Conservation (phyloP, 768 basidiomycete genomes). For the Clavulina sp. region DNA sequence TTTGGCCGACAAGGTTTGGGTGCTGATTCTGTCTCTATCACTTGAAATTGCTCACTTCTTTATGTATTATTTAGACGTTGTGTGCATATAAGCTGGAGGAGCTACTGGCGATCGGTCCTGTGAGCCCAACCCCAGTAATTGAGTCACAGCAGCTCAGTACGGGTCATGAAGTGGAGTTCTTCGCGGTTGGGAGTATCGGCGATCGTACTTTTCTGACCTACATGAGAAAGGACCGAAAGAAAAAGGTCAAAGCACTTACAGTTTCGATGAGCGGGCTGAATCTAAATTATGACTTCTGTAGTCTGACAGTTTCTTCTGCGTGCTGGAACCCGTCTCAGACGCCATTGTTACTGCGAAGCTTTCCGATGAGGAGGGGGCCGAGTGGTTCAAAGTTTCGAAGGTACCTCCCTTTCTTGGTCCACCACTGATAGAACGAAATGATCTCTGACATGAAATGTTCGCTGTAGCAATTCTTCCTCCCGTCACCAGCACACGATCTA, state of each 20-base stretch:
- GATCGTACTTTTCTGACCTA: slow-evolving; percentile 82
- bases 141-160: slow-evolving; percentile 83
- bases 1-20: slow-evolving; percentile 64
- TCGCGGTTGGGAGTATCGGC: slow-evolving; percentile 76
- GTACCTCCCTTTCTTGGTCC: too few relatives aligned
- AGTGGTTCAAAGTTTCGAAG: slow-evolving; percentile 90
- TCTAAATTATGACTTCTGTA: too few relatives aligned
- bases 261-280: not conserved
- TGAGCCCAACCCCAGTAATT: slow-evolving; percentile 42
- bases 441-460: not conserved
- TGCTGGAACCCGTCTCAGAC: slow-evolving; percentile 88
- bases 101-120: slow-evolving; percentile 71
- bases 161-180: slow-evolving; percentile 86
- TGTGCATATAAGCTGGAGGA: slow-evolving; percentile 95
- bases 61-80: slow-evolving; percentile 54
- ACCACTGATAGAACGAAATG: too few relatives aligned
- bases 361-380: slow-evolving; percentile 64
- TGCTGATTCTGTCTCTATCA: not conserved
- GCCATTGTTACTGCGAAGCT: slow-evolving; percentile 66
- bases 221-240: slow-evolving; percentile 94
- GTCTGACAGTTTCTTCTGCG: slow-evolving; percentile 87
- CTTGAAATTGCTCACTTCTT: not conserved
- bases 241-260: slow-evolving; percentile 53
- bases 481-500: slow-evolving; percentile 75
- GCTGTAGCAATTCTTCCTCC: slow-evolving; percentile 67